phyloP scores from a whole-genome alignment of 2,329 filamentous ascomycete genomes.

The Calonectria honghensis region DNA sequence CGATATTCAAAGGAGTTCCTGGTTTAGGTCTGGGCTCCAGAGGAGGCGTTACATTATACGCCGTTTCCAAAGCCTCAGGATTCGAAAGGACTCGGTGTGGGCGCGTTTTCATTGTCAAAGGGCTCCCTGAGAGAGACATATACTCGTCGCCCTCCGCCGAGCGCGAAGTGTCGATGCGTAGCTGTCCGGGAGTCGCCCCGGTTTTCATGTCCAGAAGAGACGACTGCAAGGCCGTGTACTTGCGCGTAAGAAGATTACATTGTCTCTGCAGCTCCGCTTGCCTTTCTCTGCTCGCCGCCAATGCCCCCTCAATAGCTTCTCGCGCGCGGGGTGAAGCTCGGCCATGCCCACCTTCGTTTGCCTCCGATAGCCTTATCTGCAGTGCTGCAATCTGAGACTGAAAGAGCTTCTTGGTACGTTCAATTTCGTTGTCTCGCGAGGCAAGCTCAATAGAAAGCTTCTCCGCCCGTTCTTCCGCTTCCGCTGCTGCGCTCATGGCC shows the following conservation, averaged over 20 bases:
- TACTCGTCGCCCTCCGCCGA: conserved; percentile 58
- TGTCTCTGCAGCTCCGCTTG: conserved; percentile 73
- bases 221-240: conserved; percentile 72
- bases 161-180: conserved; percentile 50
- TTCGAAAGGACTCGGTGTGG: conserved; percentile 67
- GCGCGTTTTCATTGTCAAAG: conserved; percentile 61
- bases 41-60: conserved; percentile 66
- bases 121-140: conserved; percentile 62
- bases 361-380: conserved; percentile 66
- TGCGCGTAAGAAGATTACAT: conserved; percentile 68
- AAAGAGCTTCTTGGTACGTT: conserved; percentile 65
- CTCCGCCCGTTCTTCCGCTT: conserved; percentile 76
- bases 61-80: conserved; percentile 64
- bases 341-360: conserved; percentile 54
- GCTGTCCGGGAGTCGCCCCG: conserved; percentile 51
- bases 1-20: conserved; percentile 54
- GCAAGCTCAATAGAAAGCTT: conserved; percentile 75
- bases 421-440: conserved; percentile 69
- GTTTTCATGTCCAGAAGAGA: conserved; percentile 69
- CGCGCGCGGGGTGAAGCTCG: conserved; percentile 56
- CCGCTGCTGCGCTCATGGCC: conserved; percentile 74
- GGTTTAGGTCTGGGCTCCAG: conserved; percentile 60
- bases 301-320: conserved; percentile 64
- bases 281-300: conserved; percentile 72
- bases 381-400: conserved; percentile 69